phyloP scores from a whole-genome alignment of 192 early-diverging fungal genomes.

The Funneliformis geosporum region DNA sequence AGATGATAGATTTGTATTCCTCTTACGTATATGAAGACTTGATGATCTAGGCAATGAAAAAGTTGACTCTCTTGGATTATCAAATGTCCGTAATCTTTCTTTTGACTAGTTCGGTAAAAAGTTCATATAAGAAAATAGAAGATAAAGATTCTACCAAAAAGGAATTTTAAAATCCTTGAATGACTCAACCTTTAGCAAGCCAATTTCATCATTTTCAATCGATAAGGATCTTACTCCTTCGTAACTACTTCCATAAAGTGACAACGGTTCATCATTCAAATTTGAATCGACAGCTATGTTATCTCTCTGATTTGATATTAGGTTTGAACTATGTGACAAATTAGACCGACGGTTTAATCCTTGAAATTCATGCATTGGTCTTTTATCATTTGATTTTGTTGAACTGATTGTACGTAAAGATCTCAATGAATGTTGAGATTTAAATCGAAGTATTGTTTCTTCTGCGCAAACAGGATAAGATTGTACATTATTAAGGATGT shows the following conservation, averaged over 20 bases:
- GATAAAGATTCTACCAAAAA: not conserved
- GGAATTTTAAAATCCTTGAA: not conserved
- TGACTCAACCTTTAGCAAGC: not conserved
- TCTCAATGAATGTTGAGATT: slow-evolving; percentile 13
- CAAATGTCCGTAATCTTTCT: slow-evolving; percentile 2
- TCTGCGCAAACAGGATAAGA: not conserved
- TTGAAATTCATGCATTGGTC: not conserved
- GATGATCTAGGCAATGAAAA: not conserved
- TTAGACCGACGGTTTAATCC: slow-evolving; percentile 22
- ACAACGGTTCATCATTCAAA: not conserved
- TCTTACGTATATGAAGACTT: slow-evolving; percentile 5
- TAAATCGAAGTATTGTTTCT: not conserved
- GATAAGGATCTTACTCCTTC: not conserved
- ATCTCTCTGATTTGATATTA: not conserved
- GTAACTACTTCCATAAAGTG: not conserved
- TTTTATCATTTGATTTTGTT: slow-evolving; percentile 19
- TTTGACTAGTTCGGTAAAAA: slow-evolving; percentile 3
- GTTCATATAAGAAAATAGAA: not conserved
- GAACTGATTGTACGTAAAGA: slow-evolving; percentile 24
- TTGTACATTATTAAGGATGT: not conserved
- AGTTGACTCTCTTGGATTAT: not conserved
- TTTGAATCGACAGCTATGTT: not conserved
- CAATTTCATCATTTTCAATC: not conserved
- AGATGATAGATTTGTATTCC: slow-evolving; percentile 3
- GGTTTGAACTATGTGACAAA: slow-evolving; percentile 10